Conservation (phyloP, 345 rosid species). For the Euphorbia peplus region DNA sequence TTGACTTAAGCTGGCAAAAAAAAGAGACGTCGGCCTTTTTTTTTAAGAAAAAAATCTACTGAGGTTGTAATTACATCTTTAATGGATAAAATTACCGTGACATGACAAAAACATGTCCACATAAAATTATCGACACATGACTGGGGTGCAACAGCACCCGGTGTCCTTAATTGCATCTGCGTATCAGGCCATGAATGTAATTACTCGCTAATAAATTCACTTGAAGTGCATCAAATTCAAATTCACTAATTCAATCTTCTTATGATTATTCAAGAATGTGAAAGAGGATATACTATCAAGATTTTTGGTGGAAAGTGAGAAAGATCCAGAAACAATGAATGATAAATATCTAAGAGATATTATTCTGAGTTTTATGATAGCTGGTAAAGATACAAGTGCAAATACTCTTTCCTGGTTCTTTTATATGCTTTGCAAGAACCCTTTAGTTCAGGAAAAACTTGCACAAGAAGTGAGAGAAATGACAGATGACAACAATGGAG, state of each 20-base stretch:
- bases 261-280: slow-evolving; percentile 31
- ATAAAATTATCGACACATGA: no score
- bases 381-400: slow-evolving; percentile 72
- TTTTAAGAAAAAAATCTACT: no score
- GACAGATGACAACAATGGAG: slow-evolving; percentile 23
- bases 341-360: slow-evolving; percentile 65
- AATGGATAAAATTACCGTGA: no score
- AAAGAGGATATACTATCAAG: slow-evolving; percentile 69
- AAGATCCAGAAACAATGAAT: slow-evolving; percentile 54
- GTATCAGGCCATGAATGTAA: no score
- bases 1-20: no score
- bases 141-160: no score
- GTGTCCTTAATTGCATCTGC: no score
- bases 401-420: slow-evolving; percentile 66
- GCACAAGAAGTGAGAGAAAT: slow-evolving; percentile 49
- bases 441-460: slow-evolving; percentile 61
- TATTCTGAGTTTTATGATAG: slow-evolving; percentile 60
- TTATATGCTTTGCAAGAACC: slow-evolving; percentile 71
- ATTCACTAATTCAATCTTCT: background rate
- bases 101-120: no score
- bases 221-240: background rate
- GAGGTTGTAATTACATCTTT: no score
- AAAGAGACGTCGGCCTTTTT: no score
- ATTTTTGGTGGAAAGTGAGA: slow-evolving; percentile 53
- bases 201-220: no score